Evolutionary conservation across 2,329 filamentous ascomycete genomes (phyloP).

Genomic region (Curvularia sp.): DNA sequence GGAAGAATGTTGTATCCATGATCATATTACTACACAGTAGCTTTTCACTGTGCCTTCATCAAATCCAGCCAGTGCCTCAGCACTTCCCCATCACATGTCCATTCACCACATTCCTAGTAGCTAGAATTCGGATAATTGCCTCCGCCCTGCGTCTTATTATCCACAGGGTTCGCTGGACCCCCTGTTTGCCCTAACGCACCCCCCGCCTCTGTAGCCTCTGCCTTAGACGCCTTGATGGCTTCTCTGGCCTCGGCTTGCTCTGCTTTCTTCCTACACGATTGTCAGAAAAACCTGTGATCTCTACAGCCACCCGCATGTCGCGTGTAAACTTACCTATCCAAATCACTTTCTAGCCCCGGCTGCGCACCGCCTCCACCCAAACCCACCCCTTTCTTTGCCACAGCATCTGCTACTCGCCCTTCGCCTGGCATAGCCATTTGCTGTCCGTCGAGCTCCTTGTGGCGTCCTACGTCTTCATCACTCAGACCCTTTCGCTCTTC

Average conservation of each 20-base stretch:
- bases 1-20: too few species aligned
- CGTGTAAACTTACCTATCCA: slow-evolving; percentile 49
- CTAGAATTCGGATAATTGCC: slow-evolving; percentile 37
- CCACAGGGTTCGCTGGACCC: slow-evolving; percentile 53
- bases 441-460: slow-evolving; percentile 56
- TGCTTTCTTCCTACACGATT: slow-evolving; percentile 54
- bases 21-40: too few species aligned
- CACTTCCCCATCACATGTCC: neutral
- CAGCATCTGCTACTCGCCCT: slow-evolving; percentile 53
- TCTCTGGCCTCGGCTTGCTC: slow-evolving; percentile 56
- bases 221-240: slow-evolving; percentile 50
- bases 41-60: too few species aligned
- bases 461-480: slow-evolving; percentile 52
- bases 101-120: slow-evolving; percentile 7
- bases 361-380: slow-evolving; percentile 48
- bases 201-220: slow-evolving; percentile 48
- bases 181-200: slow-evolving; percentile 55
- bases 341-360: slow-evolving; percentile 53
- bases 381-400: slow-evolving; percentile 41
- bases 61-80: too few species aligned
- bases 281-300: slow-evolving; percentile 10
- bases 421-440: slow-evolving; percentile 59
- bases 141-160: slow-evolving; percentile 19
- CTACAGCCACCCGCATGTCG: neutral
- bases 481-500: slow-evolving; percentile 53